Base-by-base conservation (phyloP, 129 eudicot species). In the Ambrosia artemisiifolia region DNA sequence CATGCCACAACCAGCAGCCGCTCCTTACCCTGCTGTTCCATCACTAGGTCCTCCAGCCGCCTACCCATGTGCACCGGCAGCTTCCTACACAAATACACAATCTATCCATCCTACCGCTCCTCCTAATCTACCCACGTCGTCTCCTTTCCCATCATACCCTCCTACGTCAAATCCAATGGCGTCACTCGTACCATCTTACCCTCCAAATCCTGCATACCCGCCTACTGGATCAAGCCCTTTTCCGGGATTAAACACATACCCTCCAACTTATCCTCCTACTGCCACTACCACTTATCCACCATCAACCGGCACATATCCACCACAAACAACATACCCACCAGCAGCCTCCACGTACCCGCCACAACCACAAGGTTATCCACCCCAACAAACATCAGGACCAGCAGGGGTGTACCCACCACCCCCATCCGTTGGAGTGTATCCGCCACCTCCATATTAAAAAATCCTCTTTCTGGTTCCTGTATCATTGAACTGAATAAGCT, bases 101-200 rank as follows among this genome's bases (percentile, higher is more conserved):
- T 71, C 77, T 33, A 19, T 71, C 77, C 44, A 71, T 53, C 82
- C 82, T 18, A 78, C 82, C 13, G 16, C 72, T 38, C 81, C 81
- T 36, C 77, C 77, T 62, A 76, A 76, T 53, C 4, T 78, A 30
- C 17, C 81, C 2, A 40, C 70, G 55, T 67, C 79, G 28, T 76
- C 75, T 20, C 63, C 80, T 56, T 68, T 32, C 63, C 63, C 61
- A 60, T 76, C 81, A 50, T 78, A 78, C 77, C 82, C 72, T 70
- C 72, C 77, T 42, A 78, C 71, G 12, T 64, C 77, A 53, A 70
- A 78, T 17, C 82, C 76, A 7, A 77, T 70, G 66, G 65, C 71
- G 1, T 77, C 81, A 62, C 57, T 69, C 49, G 12, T 77, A 77
- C 81, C 82, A 63, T 78, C 77, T 9, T 78, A 78, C 77, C 82